Base-by-base conservation (phyloP, 441 rosid species). In the Corymbia citriodora region DNA sequence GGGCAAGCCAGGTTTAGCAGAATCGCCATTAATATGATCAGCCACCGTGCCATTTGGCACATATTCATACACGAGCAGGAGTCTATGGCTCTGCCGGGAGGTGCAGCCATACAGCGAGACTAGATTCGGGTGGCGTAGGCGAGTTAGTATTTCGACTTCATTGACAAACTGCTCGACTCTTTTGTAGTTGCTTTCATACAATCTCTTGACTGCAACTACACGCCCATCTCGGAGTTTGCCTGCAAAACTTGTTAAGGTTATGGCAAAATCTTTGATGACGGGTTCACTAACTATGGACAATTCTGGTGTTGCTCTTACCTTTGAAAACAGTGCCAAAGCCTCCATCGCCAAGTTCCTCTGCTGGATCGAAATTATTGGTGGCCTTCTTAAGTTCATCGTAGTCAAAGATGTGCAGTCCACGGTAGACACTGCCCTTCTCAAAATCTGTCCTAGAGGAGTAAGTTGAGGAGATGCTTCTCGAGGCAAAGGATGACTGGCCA, bases 221-320 rank as follows among this genome's bases (percentile, higher is more conserved):
- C 91, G 88, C 63, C 91, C 91, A 18, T 90, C 91, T 70, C 23
- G 87, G 29, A 90, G 91, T 87, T 90, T 90, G 27, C 91, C 91
- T 90, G 53, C 72, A 57, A 17, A 14, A 57, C 33, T 45, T 9
- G 53, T 31, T 21, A 13, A 87, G 27, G 49, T 87, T 0, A 31
- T 45, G 29, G 45, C 2, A 53, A 59, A 31, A 50, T 9, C 88
- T 7, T 40, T 57, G 48, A 72, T 36, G 50, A 72, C 0, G 50
- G 49, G 82, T 0, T 53, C 65, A 6, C 17, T 87, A 19, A 31
- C 48, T 40, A 2, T 29, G 50, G 33, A 49, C 23, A 40, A 2
- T 5, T 36, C 5, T 3, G 52, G 55, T 57, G 36, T 49, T 25
- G 53, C 36, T 27, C 29, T 31, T 89, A 86, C 89, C 91, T 36